phyloP scores from a whole-genome alignment of 805 yeast genomes.

The Komagataella phaffii region DNA sequence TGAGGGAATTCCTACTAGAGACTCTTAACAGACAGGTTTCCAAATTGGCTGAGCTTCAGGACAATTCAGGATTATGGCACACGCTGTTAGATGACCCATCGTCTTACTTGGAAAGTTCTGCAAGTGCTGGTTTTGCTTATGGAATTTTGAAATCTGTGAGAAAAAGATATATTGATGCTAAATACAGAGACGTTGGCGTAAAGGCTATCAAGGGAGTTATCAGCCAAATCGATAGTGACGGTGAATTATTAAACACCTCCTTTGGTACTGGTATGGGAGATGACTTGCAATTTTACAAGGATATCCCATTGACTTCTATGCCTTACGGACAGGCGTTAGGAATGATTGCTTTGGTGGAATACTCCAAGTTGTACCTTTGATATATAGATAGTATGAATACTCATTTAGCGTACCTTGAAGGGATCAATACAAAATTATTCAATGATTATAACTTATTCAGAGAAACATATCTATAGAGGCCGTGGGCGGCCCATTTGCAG shows the following conservation, averaged over 20 bases:
- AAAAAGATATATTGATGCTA: conserved; percentile 12
- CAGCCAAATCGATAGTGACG: conserved; percentile 14
- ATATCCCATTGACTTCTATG: conserved; percentile 21
- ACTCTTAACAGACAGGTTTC: conserved; percentile 18
- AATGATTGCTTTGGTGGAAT: conserved; percentile 22
- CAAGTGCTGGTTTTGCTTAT: conserved; percentile 23
- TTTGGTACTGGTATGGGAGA: conserved; percentile 24
- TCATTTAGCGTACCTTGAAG: background rate
- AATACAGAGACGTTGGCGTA: conserved; percentile 14
- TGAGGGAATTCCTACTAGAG: conserved; percentile 15
- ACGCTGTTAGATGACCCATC: conserved; percentile 18
- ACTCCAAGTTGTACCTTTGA: conserved; percentile 9
- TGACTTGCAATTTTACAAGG: conserved; percentile 18
- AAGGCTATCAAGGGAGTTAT: conserved; percentile 19
- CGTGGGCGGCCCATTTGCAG: background rate
- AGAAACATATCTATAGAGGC: too few relatives aligned
- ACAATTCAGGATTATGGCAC: conserved; percentile 19
- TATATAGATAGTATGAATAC: background rate
- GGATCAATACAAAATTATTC: background rate
- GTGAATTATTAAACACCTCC: conserved; percentile 20
- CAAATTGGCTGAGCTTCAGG: conserved; percentile 15
- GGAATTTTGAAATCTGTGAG: conserved; percentile 21
- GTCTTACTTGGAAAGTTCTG: conserved; percentile 19
- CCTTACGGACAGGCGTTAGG: conserved; percentile 15
- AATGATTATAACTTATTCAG: background rate